Conservation (phyloP, 1,139 yeast species). For the Geotrichum cucujoidarum region DNA sequence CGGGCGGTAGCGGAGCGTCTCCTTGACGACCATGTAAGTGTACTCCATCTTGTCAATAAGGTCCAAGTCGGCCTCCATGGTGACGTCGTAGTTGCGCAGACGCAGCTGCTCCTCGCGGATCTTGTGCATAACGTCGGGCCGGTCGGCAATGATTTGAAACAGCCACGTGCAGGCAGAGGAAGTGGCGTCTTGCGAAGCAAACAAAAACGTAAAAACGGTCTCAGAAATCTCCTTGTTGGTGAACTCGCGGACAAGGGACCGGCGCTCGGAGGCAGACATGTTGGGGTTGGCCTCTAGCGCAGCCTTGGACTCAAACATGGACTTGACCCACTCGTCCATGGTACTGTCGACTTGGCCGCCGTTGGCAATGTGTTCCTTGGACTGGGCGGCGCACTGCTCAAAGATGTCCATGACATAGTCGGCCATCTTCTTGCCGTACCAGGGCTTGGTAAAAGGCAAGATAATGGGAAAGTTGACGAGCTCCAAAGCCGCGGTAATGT, state of each 20-base stretch:
- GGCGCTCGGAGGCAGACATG: slow-evolving; percentile 44
- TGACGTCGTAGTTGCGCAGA: slow-evolving; percentile 74
- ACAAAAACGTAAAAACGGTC: slow-evolving; percentile 90
- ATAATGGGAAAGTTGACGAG: slow-evolving; percentile 96
- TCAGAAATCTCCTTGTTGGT: slow-evolving; percentile 89
- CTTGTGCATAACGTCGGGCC: slow-evolving; percentile 82
- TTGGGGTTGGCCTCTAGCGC: slow-evolving; percentile 41
- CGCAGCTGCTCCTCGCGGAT: slow-evolving; percentile 86
- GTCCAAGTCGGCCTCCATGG: slow-evolving; percentile 56
- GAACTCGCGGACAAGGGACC: slow-evolving; percentile 71
- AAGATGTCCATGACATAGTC: slow-evolving; percentile 91
- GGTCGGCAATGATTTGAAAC: slow-evolving; percentile 90
- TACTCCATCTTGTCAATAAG: slow-evolving; percentile 81
- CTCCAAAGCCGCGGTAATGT: slow-evolving; percentile 91
- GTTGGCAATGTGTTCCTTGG: slow-evolving; percentile 71
- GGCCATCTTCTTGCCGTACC: slow-evolving; percentile 94
- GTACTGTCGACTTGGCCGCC: slow-evolving; percentile 82
- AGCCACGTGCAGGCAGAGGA: slow-evolving; percentile 98
- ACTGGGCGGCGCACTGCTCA: slow-evolving; percentile 78
- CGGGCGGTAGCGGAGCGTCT: slow-evolving; percentile 89
- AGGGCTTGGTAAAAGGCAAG: slow-evolving; percentile 89
- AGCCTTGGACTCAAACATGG: slow-evolving; percentile 73
- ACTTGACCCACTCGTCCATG: slow-evolving; percentile 89
- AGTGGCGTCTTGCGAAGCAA: slow-evolving; percentile 97
- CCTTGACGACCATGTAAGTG: slow-evolving; percentile 86